Evolutionary conservation across 179 eudicot genomes (phyloP).

Genomic region (Carnegiea gigantea): DNA sequence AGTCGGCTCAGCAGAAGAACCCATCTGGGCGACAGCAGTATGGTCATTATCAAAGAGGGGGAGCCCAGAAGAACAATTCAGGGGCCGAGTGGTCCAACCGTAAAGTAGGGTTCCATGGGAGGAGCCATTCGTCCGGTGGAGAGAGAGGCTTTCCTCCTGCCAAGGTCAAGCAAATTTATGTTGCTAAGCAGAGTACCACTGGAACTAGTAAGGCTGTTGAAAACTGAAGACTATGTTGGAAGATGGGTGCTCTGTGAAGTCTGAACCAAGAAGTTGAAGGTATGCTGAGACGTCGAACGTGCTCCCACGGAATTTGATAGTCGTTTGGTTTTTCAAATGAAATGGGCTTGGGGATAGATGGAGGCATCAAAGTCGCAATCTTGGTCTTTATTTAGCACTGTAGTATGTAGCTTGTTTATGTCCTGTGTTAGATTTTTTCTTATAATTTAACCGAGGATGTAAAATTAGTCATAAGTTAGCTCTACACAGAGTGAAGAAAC

Average conservation of each 20-base stretch:
- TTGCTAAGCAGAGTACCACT: conserved; percentile 65
- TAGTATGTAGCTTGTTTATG: conserved; percentile 17
- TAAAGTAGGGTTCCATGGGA: conserved; percentile 74
- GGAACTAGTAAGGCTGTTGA: conserved; percentile 36
- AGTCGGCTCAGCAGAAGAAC: conserved; percentile 47
- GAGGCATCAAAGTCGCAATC: background rate
- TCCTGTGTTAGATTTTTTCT: background rate
- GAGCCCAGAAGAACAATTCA: conserved; percentile 45
- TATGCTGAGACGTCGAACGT: background rate
- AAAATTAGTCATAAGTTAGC: conserved; percentile 22
- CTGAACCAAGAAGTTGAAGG: background rate
- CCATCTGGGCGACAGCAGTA: conserved; percentile 41
- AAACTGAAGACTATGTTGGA: background rate
- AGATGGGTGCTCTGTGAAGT: background rate
- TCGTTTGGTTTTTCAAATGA: background rate
- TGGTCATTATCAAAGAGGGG: conserved; percentile 56
- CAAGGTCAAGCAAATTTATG: conserved; percentile 87
- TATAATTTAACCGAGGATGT: conserved; percentile 20
- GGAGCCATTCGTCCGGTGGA: conserved; percentile 57
- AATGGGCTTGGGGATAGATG: background rate
- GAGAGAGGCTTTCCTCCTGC: conserved; percentile 58
- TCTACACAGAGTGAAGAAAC: conserved; percentile 6
- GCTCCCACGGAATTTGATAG: background rate
- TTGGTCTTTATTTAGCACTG: conserved; percentile 4
- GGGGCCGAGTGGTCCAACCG: conserved; percentile 70